phyloP scores from a whole-genome alignment of 805 yeast species.

The Lachancea fermentati region DNA sequence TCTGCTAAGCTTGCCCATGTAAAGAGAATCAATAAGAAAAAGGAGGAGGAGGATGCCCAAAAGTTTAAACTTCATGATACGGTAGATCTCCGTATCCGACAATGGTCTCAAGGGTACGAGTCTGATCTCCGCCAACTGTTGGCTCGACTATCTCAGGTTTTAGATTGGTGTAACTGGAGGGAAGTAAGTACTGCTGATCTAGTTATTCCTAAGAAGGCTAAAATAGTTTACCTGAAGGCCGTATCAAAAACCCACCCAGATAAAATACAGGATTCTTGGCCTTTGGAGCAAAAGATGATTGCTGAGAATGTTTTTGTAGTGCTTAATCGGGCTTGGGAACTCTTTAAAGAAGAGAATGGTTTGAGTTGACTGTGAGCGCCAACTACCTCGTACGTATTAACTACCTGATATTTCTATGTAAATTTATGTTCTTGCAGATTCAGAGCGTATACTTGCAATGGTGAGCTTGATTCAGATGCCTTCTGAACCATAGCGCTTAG shows the following conservation, averaged over 20 bases:
- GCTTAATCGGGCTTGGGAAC: conserved; percentile 87
- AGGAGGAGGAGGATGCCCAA: conserved; percentile 48
- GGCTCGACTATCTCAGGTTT: conserved; percentile 57
- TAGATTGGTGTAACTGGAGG: conserved; percentile 71
- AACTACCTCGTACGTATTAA: too few relatives aligned
- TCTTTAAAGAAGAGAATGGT: conserved; percentile 56
- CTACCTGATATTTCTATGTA: too few relatives aligned
- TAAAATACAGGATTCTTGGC: conserved; percentile 52
- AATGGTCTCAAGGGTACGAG: conserved; percentile 73
- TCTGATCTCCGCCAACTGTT: conserved; percentile 75
- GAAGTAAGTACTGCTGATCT: conserved; percentile 64
- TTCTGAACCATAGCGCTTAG: conserved; percentile 14
- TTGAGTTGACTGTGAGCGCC: conserved; percentile 30
- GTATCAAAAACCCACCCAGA: conserved; percentile 88
- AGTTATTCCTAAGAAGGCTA: conserved; percentile 85
- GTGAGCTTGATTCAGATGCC: too few relatives aligned
- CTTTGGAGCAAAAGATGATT: conserved; percentile 69
- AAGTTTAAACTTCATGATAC: conserved; percentile 57
- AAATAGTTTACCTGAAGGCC: conserved; percentile 80
- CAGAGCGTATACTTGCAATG: too few relatives aligned
- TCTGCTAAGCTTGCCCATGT: conserved; percentile 44
- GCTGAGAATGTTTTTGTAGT: conserved; percentile 84
- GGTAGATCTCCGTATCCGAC: conserved; percentile 47
- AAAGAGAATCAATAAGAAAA: conserved; percentile 40
- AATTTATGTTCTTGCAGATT: too few relatives aligned